Percentiles rank a stretch among this genome's conserved stretches.
Evolutionary conservation across 345 rosid genomes (phyloP).

Genomic region (Pistacia vera): DNA sequence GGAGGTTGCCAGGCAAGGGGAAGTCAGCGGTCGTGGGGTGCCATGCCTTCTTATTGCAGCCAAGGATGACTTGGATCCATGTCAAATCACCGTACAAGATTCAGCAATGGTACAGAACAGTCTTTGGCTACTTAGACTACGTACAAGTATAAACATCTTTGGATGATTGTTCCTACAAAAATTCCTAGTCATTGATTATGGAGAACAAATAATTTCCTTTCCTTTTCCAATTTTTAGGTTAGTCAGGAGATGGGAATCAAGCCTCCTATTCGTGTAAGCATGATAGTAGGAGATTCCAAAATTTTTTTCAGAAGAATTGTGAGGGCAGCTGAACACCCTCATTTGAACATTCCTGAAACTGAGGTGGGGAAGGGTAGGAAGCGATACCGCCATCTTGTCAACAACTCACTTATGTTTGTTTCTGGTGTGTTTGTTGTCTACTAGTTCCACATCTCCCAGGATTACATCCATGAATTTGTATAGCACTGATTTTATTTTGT

Average conservation of each 20-base stretch:
- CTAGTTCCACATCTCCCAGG: neutral
- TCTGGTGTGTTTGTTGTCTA: constrained; percentile 44
- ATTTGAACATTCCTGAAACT: constrained; percentile 76
- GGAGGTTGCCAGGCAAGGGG: constrained; percentile 72
- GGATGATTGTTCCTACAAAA: neutral
- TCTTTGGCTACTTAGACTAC: constrained; percentile 6
- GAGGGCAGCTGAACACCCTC: constrained; percentile 46
- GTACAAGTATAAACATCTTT: neutral
- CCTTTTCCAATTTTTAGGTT: constrained; percentile 40
- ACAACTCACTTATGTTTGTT: constrained; percentile 66
- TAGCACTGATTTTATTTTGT: neutral
- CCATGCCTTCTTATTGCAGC: constrained; percentile 83
- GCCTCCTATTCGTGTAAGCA: too few species aligned
- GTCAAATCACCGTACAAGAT: constrained; percentile 61
- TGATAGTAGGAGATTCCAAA: too few species aligned
- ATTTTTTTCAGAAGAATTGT: too few species aligned
- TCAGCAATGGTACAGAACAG: constrained; percentile 47
- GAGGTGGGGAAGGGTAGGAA: constrained; percentile 62
- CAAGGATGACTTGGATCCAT: constrained; percentile 71
- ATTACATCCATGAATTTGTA: neutral
- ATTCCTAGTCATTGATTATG: neutral
- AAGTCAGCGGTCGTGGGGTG: constrained; percentile 58
- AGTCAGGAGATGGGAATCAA: neutral
- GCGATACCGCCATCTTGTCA: constrained; percentile 51
- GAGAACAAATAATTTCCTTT: neutral